Evolutionary conservation across 305 asterid genomes (phyloP).

Genomic region (Fraxinus greggii): DNA sequence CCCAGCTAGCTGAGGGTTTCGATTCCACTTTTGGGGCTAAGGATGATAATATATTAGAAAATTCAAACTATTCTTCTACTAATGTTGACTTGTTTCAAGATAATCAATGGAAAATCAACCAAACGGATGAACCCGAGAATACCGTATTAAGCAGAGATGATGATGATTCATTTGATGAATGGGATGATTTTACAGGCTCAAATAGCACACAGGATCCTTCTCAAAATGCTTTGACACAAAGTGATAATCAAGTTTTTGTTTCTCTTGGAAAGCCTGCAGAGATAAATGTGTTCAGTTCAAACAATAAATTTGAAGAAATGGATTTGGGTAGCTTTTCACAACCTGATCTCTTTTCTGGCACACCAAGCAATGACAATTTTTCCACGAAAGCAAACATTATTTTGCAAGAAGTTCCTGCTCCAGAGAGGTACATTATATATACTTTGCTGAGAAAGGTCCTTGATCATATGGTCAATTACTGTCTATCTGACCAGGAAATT

Average conservation of each 20-base stretch:
- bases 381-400: conserved; percentile 29
- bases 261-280: conserved; percentile 36
- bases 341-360: conserved; percentile 39
- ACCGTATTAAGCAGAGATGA: conserved; percentile 30
- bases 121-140: conserved; percentile 32
- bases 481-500: conserved; percentile 14
- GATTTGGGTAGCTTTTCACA: conserved; percentile 46
- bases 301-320: conserved; percentile 36
- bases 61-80: conserved; percentile 31
- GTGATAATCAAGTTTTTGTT: conserved; percentile 29
- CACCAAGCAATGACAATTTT: conserved; percentile 34
- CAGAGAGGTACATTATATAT: conserved; percentile 50
- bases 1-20: conserved; percentile 32
- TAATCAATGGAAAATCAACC: conserved; percentile 39
- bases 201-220: conserved; percentile 33
- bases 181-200: conserved; percentile 70
- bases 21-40: conserved; percentile 32
- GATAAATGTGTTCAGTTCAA: conserved; percentile 40
- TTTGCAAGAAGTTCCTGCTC: conserved; percentile 38
- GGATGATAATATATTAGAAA: conserved; percentile 27
- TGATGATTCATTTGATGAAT: conserved; percentile 45
- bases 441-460: conserved; percentile 12
- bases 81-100: conserved; percentile 56
- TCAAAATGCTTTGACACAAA: conserved; percentile 30
- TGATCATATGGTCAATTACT: conserved; percentile 22